Evolutionary conservation across 208 protist species (phyloP).

Genomic region (Leishmania amazonensis): DNA sequence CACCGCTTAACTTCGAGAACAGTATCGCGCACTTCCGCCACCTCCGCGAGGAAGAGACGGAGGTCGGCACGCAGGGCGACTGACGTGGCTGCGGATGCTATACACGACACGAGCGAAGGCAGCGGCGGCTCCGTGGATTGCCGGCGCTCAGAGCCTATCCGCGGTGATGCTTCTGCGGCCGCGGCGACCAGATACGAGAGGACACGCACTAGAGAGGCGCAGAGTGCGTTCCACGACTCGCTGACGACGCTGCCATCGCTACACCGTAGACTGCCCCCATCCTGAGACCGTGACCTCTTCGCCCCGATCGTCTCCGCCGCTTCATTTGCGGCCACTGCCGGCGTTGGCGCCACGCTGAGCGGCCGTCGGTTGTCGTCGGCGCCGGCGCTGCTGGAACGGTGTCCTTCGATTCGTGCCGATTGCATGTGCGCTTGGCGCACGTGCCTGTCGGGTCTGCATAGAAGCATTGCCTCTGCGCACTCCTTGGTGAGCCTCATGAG

Average conservation of each 20-base stretch:
- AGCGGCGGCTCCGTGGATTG: constrained; percentile 2
- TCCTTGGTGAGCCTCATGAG: constrained; percentile 13
- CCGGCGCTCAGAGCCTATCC: neutral
- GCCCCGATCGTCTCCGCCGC: constrained; percentile 1
- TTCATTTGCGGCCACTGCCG: neutral
- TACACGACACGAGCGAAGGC: neutral
- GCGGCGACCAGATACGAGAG: constrained; percentile 9
- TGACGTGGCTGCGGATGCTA: neutral
- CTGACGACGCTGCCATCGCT: neutral
- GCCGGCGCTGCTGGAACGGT: neutral
- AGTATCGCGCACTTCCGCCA: constrained; percentile 20
- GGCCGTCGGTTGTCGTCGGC: neutral
- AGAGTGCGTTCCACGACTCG: constrained; percentile 18
- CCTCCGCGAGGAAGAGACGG: constrained; percentile 32
- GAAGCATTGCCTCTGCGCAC: constrained; percentile 8
- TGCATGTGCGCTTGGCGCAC: neutral
- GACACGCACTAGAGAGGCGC: constrained; percentile 17
- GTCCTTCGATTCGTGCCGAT: constrained; percentile 1
- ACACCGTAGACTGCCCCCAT: neutral
- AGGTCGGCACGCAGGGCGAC: constrained; percentile 14
- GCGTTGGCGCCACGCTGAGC: neutral
- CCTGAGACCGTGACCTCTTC: neutral
- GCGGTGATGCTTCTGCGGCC: neutral
- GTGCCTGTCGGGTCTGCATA: constrained; percentile 9
- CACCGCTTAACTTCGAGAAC: constrained; percentile 13